Percentiles rank a stretch among this genome's conserved stretches.
phyloP scores from a whole-genome alignment of 108 stramenopile species.

The Fragilariopsis cylindrus region DNA sequence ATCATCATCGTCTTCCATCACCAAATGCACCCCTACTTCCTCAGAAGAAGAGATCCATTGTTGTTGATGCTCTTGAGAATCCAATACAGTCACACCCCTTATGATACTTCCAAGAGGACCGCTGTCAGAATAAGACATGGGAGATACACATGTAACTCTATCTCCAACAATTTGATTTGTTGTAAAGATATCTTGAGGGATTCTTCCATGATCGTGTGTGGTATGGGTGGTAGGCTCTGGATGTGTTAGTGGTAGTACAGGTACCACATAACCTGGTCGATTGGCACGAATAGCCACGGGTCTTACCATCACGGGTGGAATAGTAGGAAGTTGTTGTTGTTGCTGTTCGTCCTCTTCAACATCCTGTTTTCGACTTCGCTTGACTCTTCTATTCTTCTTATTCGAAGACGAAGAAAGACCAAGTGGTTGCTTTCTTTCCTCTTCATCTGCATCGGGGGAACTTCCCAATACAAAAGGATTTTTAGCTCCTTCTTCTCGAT shows the following conservation, averaged over 20 bases:
- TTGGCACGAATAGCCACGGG: conserved; percentile 28
- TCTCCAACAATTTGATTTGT: no score
- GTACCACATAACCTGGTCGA: neutral
- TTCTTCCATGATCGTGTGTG: neutral
- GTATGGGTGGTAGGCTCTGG: neutral
- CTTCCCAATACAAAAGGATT: conserved; percentile 23
- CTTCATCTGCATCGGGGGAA: neutral
- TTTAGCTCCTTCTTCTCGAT: conserved; percentile 24
- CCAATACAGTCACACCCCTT: neutral
- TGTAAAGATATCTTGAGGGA: conserved; percentile 22
- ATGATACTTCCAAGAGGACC: neutral
- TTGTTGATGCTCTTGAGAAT: neutral
- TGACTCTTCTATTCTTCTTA: neutral
- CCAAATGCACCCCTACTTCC: conserved; percentile 3
- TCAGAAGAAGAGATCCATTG: no score
- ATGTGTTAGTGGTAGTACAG: neutral
- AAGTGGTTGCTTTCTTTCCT: neutral
- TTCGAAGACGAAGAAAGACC: neutral
- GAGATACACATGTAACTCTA: conserved; percentile 6
- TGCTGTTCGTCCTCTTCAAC: neutral
- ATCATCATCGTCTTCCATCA: conserved; percentile 14
- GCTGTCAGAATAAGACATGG: conserved; percentile 26
- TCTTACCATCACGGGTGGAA: conserved; percentile 13
- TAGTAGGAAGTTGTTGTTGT: neutral
- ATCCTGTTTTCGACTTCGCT: neutral